Base-by-base conservation (phyloP, 441 rosid species). In the Biscutella laevigata region DNA sequence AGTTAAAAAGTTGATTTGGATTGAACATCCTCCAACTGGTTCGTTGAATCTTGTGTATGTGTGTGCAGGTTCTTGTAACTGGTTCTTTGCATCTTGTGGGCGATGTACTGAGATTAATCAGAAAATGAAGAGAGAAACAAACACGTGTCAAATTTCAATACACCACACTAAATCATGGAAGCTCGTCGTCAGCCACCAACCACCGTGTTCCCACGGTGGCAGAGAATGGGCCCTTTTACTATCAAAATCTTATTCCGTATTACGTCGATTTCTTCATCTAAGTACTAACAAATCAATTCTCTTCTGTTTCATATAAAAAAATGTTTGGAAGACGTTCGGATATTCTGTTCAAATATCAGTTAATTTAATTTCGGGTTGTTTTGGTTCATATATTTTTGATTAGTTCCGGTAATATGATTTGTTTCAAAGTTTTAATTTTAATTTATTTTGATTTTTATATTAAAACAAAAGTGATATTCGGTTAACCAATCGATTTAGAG, bases 51-150 rank as follows among this genome's bases (percentile, higher is more conserved):
- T 88, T 2, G 82, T 92, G 57, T n/a, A n/a, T 17, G 20, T 54
- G 35, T 48, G 48, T 48, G 68, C 69, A 86, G 97, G 95, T 92
- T 42, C 95, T 92, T 19, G 95, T 88, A 39, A 71, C 95, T 1
- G 97, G 99, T 26, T 92, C 99, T 2, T 71, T 92, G 49, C 95
- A 92, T 57, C 95, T 88, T 2, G 82, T 92, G 57, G 99, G 99
- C 6, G 99, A 88, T 53, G 88, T 77, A 12, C 61, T 92, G 75
- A 79, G 76, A 75, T 70, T 82, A 56, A 59, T 92, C 64, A 86
- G 77, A 77, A 86, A 77, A 73, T 88, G 79, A 79, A 17, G 20
- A 57, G 20, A 57, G 13, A 30, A 35, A 43, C 53, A 43, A 7
- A 45, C 41, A 33, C 22, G 33, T 4, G 19, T 50, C 45, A 22